Percentiles rank a stretch among this genome's conserved stretches.
These are phyloP conservation scores for Ophiobolus disseminans DNA, from an alignment of 2,329 filamentous ascomycete genomes.

Conservation along the genomic window DNA sequence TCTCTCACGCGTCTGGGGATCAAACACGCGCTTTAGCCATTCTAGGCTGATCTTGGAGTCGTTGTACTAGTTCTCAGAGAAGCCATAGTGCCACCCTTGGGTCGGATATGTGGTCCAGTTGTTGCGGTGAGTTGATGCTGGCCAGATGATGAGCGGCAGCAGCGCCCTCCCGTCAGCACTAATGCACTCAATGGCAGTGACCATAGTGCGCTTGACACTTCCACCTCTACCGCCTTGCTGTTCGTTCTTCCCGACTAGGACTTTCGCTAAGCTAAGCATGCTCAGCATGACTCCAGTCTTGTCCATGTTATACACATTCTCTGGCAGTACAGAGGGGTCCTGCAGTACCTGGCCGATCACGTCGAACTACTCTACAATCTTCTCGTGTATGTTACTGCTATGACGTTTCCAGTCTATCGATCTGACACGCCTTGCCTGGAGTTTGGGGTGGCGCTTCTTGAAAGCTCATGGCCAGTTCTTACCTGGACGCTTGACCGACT, in stretches of 20 bases:
- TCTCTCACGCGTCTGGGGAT: conserved; percentile 41
- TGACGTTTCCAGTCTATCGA: background rate
- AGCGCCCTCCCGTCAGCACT: conserved; percentile 9
- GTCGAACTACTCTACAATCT: conserved; percentile 15
- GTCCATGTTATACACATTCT: too few species aligned
- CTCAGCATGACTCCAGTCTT: too few species aligned
- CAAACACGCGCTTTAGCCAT: conserved; percentile 45
- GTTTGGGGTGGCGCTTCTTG: background rate
- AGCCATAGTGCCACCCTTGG: conserved; percentile 21
- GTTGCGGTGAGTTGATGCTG: conserved; percentile 20
- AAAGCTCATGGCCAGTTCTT: background rate
- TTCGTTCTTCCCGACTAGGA: conserved; percentile 19
- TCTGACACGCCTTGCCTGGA: background rate
- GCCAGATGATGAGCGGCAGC: conserved; percentile 19
- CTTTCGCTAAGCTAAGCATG: background rate
- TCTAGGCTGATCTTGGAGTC: conserved; percentile 46
- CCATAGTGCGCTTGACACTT: conserved; percentile 21
- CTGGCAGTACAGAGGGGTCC: conserved; percentile 22
- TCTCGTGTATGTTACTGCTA: background rate
- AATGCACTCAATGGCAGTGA: background rate
- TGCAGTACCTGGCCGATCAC: conserved; percentile 18
- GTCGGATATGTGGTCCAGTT: conserved; percentile 18
- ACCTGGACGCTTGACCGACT: background rate
- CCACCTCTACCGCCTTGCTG: conserved; percentile 14
- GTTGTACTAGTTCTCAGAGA: conserved; percentile 24